Evolutionary conservation across 225 moss, liverwort and hornwort species (phyloP).

Genomic region (Antitrichia curtipendula): DNA sequence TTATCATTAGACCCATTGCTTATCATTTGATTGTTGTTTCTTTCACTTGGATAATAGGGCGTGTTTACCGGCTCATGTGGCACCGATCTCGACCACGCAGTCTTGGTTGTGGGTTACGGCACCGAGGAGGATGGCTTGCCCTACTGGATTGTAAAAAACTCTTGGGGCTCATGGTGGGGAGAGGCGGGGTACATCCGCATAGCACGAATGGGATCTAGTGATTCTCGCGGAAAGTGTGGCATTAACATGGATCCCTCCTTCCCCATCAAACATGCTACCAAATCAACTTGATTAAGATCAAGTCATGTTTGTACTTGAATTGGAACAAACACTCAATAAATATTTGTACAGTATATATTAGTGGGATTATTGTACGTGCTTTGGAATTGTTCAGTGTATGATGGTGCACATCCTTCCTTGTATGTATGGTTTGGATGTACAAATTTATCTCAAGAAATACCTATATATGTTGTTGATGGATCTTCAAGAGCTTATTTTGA

Average conservation of each 20-base stretch:
- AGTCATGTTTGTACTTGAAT: neutral
- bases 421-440: neutral
- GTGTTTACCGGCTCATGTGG: slow-evolving; percentile 66
- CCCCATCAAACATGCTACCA: neutral
- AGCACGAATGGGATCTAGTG: neutral
- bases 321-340: neutral
- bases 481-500: neutral
- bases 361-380: neutral
- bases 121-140: slow-evolving; percentile 4
- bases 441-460: neutral
- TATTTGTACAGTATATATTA: neutral
- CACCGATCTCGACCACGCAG: slow-evolving; percentile 53
- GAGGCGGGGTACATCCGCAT: slow-evolving; percentile 49
- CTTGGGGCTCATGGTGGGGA: slow-evolving; percentile 61
- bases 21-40: neutral
- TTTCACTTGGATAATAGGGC: slow-evolving; percentile 10
- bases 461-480: neutral
- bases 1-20: neutral
- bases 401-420: too few relatives aligned
- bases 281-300: neutral
- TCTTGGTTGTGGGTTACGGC: slow-evolving; percentile 51
- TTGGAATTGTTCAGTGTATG: neutral
- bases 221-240: slow-evolving; percentile 7
- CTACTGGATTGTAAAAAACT: slow-evolving; percentile 78
- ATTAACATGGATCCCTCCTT: slow-evolving; percentile 58